Evolutionary conservation across 2,329 filamentous ascomycete species (phyloP), one percentile per base, ranked within the genome.

Genomic region (Hypoxylon sp.): DNA sequence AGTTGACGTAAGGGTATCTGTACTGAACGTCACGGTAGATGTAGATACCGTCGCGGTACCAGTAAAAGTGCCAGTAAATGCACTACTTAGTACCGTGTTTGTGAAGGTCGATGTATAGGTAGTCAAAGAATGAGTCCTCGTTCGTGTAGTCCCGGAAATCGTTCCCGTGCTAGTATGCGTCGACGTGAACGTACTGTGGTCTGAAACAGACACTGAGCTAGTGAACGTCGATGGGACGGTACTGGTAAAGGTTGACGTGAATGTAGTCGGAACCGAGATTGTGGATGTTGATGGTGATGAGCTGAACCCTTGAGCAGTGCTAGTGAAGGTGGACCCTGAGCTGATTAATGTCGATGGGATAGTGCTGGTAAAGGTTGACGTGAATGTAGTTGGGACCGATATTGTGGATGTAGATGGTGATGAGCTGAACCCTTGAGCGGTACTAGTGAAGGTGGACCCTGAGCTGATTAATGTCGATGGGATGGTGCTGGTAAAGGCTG

Each of bases 291-390:
- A 37, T 20, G 53, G 53, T 6, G 13, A 37, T 26, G 24, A 26
- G 7, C 4, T 39, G 17, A 15, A 17, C 34, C n/a, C 34, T 17
- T 24, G 30, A n/a, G 10, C 6, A 6, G 51, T 46, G 26, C 37
- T 41, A 3, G 43, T 58, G 8, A 47, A 26, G 6, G 34, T n/a
- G n/a, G n/a, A n/a, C n/a, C n/a, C n/a, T n/a, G n/a, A n/a, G n/a
- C n/a, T n/a, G n/a, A n/a, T 58, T 30, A 54, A 62, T 20, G 54
- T 59, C 7, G 43, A 55, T 20, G 54, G n/a, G n/a, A n/a, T n/a
- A n/a, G n/a, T n/a, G n/a, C n/a, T 57, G 5, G 10, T 58, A 7
- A 47, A 26, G 3, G 34, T 58, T 30, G 58, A 62, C 19, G 54
- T 59, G 11, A 47, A 58, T 20, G 54, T 57, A 8, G 10, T 30